Evolutionary conservation across 441 rosid species (phyloP).

Genomic region (Omphalea diandra): DNA sequence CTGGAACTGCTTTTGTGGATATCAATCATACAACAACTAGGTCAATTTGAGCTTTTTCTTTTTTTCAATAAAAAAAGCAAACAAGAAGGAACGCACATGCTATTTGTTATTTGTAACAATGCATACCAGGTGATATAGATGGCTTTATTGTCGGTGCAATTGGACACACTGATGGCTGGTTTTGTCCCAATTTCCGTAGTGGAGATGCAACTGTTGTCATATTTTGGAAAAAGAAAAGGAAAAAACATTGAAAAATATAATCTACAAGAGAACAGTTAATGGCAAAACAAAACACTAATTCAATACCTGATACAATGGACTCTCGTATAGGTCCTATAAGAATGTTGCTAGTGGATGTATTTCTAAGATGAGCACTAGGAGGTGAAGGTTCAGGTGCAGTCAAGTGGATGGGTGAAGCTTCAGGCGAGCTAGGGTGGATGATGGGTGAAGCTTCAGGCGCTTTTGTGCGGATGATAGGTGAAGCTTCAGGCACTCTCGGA

Average conservation of each 20-base stretch:
- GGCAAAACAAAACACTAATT: conserved; percentile 12
- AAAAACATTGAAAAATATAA: conserved; percentile 14
- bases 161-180: conserved; percentile 27
- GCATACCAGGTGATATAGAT: conserved; percentile 29
- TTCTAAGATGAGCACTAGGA: conserved; percentile 26
- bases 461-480: conserved; percentile 36
- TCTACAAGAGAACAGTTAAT: conserved; percentile 3
- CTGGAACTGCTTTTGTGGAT: conserved; percentile 28
- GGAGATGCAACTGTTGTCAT: conserved; percentile 34
- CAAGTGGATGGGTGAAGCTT: conserved; percentile 4
- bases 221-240: conserved; percentile 11
- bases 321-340: conserved; percentile 25
- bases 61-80: no score
- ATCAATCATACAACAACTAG: conserved; percentile 10
- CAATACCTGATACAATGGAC: conserved; percentile 39
- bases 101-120: background rate
- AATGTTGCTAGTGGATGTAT: conserved; percentile 24
- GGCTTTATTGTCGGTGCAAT: conserved; percentile 26
- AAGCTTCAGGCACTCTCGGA: conserved; percentile 18
- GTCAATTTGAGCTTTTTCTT: conserved; percentile 2
- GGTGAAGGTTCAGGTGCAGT: no score
- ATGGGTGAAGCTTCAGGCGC: conserved; percentile 39
- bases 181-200: conserved; percentile 27
- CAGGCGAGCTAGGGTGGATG: conserved; percentile 19
- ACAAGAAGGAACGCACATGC: no score